Base-by-base conservation (phyloP, 2,329 filamentous ascomycete species). In the Xylariaceae sp. region DNA sequence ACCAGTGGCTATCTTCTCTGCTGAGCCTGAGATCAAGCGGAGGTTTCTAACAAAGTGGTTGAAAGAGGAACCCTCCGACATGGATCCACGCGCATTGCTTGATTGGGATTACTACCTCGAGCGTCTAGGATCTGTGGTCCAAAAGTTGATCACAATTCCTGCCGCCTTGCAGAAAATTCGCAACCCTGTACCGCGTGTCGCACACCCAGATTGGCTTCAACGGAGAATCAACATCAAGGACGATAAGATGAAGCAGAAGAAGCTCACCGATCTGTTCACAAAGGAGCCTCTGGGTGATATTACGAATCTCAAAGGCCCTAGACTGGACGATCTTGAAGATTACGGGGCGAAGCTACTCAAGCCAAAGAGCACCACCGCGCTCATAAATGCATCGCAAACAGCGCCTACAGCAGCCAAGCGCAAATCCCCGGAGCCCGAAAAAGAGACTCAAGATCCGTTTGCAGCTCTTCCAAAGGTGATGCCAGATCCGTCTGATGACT, bases 101-200 rank as follows among this genome's bases (percentile, higher is more conserved):
- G 95, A 99, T 73, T 99, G 95, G 95, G 85, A 92, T 65, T 99
- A 99, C 75, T 99, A 99, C 72, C 82, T 93, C 2, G 96, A 99
- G 70, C 92, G 95, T 77, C 81, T 99, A 17, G 94, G 93, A 0
- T 98, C 94, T 0, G 95, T 99, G 53, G 96, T 99, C 48, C 95
- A 99, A 76, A 99, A 99, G 74, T 85, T 99, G 53, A 96, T 99
- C 71, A 99, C 96, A 1, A 99, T 99, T 65, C 95, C 95, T 2
- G 96, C 95, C 14, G 95, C 96, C 3, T 81, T 99, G 47, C 95
- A 99, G 72, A 98, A 96, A 75, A 84, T 99, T 53, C 85, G 88
- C 52, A 99, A 99, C 69, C 95, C 95, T 0, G 94, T 98, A 1
- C 96, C 95, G 12, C 84, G 96, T 63, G 92, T 99, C 11, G 82